These are phyloP conservation scores for Rhodotorula sp. DNA, from an alignment of 1,284 basidiomycete species.

Conservation along the genomic window DNA sequence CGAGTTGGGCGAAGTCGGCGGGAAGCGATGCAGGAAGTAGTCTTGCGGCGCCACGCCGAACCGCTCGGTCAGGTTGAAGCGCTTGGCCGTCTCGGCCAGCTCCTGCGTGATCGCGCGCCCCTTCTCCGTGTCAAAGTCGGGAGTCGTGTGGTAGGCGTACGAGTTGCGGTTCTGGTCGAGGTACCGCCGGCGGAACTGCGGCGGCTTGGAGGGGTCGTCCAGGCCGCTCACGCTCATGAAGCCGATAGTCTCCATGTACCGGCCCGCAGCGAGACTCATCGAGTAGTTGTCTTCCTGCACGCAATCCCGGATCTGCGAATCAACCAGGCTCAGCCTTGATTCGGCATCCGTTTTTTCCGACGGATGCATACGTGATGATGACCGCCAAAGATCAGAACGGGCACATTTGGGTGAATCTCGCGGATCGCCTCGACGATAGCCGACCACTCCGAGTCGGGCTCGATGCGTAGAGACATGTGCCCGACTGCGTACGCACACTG, in stretches of 20 bases:
- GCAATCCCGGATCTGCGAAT: constrained; percentile 45
- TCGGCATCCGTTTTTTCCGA: neutral
- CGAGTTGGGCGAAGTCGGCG: constrained; percentile 23
- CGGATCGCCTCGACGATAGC: constrained; percentile 43
- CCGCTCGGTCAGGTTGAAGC: constrained; percentile 43
- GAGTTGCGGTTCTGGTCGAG: constrained; percentile 47
- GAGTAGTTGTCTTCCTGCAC: constrained; percentile 44
- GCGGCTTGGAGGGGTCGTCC: constrained; percentile 1
- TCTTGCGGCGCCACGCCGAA: constrained; percentile 43
- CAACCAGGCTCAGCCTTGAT: neutral
- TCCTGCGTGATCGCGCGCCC: constrained; percentile 29
- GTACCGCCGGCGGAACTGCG: constrained; percentile 43
- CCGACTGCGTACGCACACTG: constrained; percentile 36
- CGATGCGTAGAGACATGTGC: constrained; percentile 39
- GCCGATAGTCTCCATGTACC: constrained; percentile 49
- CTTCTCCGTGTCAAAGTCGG: constrained; percentile 38
- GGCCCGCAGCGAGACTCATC: constrained; percentile 47
- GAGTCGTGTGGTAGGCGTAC: constrained; percentile 42
- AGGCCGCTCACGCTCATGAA: constrained; percentile 43
- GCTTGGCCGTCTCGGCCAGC: constrained; percentile 27
- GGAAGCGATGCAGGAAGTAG: constrained; percentile 44
- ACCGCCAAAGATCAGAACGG: constrained; percentile 44
- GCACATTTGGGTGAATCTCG: constrained; percentile 39
- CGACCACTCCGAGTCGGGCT: constrained; percentile 45
- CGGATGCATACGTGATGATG: constrained; percentile 35